Evolutionary conservation across 176 grass and related monocot genomes (phyloP).

Genomic region (Rhynchospora breviuscula): DNA sequence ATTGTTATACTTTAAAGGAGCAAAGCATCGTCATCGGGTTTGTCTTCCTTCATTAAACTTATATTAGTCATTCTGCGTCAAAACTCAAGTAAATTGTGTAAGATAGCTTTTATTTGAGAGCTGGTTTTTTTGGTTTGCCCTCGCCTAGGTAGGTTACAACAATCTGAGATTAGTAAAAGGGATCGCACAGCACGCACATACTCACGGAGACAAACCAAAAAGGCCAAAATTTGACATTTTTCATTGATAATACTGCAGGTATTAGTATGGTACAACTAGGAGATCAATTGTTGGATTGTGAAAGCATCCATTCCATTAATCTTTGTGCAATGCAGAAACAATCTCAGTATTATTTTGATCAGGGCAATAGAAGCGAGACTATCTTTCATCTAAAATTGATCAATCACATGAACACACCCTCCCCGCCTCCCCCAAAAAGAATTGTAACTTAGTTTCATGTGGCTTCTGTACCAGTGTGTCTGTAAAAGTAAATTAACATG

Average conservation of each 20-base stretch:
- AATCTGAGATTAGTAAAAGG: not conserved
- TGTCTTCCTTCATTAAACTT: constrained; percentile 9
- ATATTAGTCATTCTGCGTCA: not conserved
- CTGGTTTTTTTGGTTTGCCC: not conserved
- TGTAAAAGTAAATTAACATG: constrained; percentile 5
- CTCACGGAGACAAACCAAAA: not conserved
- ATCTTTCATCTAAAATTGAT: not conserved
- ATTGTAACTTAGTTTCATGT: not conserved
- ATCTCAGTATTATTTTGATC: not conserved
- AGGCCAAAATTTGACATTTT: not conserved
- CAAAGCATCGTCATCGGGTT: constrained; percentile 90
- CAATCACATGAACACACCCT: not conserved
- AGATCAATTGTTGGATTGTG: not conserved
- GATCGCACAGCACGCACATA: not conserved
- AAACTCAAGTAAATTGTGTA: not conserved
- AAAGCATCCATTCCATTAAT: not conserved
- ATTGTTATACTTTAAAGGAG: constrained; percentile 92
- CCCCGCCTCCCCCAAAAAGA: not conserved
- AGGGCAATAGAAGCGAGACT: not conserved
- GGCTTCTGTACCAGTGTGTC: not conserved
- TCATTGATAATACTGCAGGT: not conserved
- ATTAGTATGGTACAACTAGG: not conserved
- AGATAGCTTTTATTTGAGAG: not conserved
- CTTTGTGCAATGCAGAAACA: not conserved
- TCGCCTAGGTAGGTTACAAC: not conserved